Percentiles rank a stretch among this genome's conserved stretches.
phyloP scores from a whole-genome alignment of 305 asterid genomes.

The Fraxinus ornus region DNA sequence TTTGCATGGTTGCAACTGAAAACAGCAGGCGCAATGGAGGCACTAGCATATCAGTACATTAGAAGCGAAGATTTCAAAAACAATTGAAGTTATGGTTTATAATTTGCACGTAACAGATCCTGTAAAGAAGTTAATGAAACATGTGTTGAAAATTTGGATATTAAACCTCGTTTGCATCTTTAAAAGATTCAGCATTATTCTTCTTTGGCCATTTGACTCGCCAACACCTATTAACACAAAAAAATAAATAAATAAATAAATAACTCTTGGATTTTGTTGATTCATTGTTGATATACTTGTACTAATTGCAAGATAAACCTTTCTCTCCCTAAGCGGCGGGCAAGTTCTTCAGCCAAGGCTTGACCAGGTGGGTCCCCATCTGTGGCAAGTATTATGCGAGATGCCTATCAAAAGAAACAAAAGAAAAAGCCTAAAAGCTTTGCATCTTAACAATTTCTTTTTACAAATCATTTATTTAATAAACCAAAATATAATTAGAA shows the following conservation, averaged over 20 bases:
- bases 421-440: constrained; percentile 4
- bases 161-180: constrained; percentile 96
- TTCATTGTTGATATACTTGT: not conserved
- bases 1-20: not conserved
- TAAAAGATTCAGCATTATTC: constrained; percentile 51
- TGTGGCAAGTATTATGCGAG: constrained; percentile 95
- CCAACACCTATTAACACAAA: constrained; percentile 72
- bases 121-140: not conserved
- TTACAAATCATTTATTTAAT: not conserved
- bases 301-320: constrained; percentile 41
- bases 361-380: constrained; percentile 94
- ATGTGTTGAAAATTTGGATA: constrained; percentile 16
- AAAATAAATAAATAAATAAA: constrained; percentile 23
- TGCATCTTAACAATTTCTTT: constrained; percentile 23
- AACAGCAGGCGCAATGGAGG: not conserved
- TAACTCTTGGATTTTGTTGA: constrained; percentile 15
- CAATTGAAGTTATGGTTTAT: not conserved
- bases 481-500: not conserved
- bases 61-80: not conserved
- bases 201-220: constrained; percentile 90
- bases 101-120: not conserved
- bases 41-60: not conserved
- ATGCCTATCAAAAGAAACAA: constrained; percentile 52
- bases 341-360: constrained; percentile 98
- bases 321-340: constrained; percentile 92